These are phyloP conservation scores for Lentinula sp. DNA, from an alignment of 768 basidiomycete species.

Conservation along the genomic window DNA sequence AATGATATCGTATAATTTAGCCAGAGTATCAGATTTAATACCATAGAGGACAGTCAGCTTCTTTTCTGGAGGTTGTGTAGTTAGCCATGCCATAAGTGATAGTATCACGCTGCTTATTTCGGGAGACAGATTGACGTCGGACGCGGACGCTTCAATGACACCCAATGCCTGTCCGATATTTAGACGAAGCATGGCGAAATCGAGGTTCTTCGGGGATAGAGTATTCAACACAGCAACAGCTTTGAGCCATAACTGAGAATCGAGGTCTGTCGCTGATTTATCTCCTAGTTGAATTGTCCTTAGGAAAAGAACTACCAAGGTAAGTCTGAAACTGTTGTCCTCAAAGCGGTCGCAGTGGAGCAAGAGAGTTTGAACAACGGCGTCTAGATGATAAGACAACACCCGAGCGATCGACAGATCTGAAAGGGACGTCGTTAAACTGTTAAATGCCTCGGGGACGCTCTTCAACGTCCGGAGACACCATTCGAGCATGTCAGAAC, in stretches of 20 bases:
- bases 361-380: constrained; percentile 28
- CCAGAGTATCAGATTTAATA: constrained; percentile 40
- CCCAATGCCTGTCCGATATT: constrained; percentile 30
- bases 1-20: constrained; percentile 29
- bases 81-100: constrained; percentile 52
- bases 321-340: constrained; percentile 24
- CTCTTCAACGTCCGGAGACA: constrained; percentile 33
- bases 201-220: constrained; percentile 7
- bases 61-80: constrained; percentile 29
- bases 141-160: constrained; percentile 18
- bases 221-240: constrained; percentile 8
- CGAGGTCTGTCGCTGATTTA: background rate
- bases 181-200: constrained; percentile 13
- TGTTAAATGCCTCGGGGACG: constrained; percentile 34
- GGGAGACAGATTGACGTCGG: constrained; percentile 22
- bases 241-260: background rate
- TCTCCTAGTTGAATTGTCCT: constrained; percentile 16
- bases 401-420: constrained; percentile 42
- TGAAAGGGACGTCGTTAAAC: constrained; percentile 35
- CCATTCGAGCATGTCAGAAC: constrained; percentile 36
- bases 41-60: constrained; percentile 42
- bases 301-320: constrained; percentile 24
- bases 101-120: constrained; percentile 33
- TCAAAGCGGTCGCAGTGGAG: constrained; percentile 12
- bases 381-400: constrained; percentile 36